phyloP scores from a whole-genome alignment of 1,284 basidiomycete species.

The Tausonia pullulans region DNA sequence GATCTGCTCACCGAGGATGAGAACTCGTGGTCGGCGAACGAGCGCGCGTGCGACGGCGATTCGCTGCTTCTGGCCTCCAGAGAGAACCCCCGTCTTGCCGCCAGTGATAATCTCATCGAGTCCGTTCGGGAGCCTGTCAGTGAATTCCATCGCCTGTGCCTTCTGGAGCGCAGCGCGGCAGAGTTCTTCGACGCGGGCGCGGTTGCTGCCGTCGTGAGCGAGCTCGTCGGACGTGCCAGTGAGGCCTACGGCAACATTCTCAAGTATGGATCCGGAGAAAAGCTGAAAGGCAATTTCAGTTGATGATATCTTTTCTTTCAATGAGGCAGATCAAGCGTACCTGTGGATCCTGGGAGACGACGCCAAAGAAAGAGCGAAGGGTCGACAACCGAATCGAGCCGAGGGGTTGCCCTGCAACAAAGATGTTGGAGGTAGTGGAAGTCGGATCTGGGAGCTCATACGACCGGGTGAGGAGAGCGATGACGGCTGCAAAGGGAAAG shows the following conservation, averaged over 20 bases:
- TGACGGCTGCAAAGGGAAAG: conserved; percentile 28
- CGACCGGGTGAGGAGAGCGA: conserved; percentile 33
- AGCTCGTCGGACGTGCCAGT: conserved; percentile 26
- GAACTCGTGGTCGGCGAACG: conserved; percentile 30
- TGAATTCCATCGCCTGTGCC: conserved; percentile 37
- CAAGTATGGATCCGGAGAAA: conserved; percentile 34
- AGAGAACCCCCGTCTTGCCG: conserved; percentile 30
- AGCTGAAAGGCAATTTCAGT: conserved; percentile 21
- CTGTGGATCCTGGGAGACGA: conserved; percentile 36
- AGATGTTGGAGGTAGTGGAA: conserved; percentile 11
- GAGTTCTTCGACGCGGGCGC: conserved; percentile 23
- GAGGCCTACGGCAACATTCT: conserved; percentile 37
- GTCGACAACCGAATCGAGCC: conserved; percentile 31
- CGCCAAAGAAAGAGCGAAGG: conserved; percentile 35
- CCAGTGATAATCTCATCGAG: conserved; percentile 33
- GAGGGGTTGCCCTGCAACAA: conserved; percentile 1
- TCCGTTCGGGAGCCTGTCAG: conserved; percentile 29
- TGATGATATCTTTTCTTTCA: no score
- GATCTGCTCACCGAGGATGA: conserved; percentile 13
- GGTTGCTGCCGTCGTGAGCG: conserved; percentile 16
- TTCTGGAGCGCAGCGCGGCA: conserved; percentile 28
- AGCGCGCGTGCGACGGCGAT: conserved; percentile 34
- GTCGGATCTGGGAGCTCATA: conserved; percentile 28
- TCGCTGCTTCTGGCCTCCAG: conserved; percentile 35
- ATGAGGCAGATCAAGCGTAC: no score